Evolutionary conservation across 768 basidiomycete species (phyloP).

Genomic region (Podaxis sp.): DNA sequence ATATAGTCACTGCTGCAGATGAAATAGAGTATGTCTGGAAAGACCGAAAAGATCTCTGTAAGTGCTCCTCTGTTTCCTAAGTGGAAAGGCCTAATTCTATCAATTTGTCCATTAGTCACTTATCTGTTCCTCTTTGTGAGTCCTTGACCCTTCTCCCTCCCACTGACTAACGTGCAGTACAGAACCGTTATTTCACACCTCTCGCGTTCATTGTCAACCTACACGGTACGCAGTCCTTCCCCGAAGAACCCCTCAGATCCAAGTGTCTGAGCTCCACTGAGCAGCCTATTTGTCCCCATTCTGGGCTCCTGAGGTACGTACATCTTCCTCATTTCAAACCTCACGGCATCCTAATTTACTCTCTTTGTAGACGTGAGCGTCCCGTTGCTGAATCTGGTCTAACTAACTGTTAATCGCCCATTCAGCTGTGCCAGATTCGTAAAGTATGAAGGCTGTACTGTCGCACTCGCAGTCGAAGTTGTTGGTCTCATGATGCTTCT

Average conservation of each 20-base stretch:
- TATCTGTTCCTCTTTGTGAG: conserved; percentile 46
- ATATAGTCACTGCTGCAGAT: conserved; percentile 49
- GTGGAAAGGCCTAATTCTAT: too few species aligned
- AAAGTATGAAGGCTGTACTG: conserved; percentile 50
- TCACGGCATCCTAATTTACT: not conserved
- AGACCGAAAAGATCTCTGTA: conserved; percentile 44
- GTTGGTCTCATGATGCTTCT: conserved; percentile 56
- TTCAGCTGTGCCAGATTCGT: conserved; percentile 47
- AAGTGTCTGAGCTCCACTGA: not conserved
- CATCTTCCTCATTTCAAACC: not conserved
- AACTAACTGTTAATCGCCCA: not conserved
- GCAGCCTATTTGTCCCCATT: conserved; percentile 42
- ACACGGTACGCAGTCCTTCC: conserved; percentile 30
- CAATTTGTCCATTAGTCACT: conserved; percentile 28
- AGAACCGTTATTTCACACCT: conserved; percentile 69
- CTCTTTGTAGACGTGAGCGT: conserved; percentile 14
- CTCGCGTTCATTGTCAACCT: conserved; percentile 64
- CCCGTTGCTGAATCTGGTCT: not conserved
- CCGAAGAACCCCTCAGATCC: not conserved
- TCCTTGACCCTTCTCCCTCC: not conserved
- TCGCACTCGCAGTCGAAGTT: conserved; percentile 20
- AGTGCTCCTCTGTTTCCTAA: conserved; percentile 21
- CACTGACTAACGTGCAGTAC: not conserved
- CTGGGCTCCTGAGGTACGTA: conserved; percentile 38
- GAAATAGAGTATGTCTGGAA: conserved; percentile 59